phyloP scores from a whole-genome alignment of 2,329 filamentous ascomycete genomes.

The Bisporella sp. region DNA sequence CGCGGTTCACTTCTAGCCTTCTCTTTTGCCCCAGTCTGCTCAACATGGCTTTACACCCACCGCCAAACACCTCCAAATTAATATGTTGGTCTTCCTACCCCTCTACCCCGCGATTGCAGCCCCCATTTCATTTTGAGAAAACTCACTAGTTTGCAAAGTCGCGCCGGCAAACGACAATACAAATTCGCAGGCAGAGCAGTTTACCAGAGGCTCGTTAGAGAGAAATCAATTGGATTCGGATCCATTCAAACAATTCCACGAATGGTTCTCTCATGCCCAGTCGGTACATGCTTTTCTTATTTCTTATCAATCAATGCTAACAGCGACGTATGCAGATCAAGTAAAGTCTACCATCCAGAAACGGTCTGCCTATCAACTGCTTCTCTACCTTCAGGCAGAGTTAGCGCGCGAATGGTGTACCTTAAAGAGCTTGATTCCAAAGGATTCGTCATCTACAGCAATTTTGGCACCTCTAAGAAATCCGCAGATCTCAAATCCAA shows the following conservation, averaged over 20 bases:
- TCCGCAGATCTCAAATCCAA: constrained; percentile 65
- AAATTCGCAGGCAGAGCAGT: constrained; percentile 66
- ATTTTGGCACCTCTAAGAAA: constrained; percentile 74
- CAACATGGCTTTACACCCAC: constrained; percentile 24
- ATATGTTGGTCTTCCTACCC: constrained; percentile 21
- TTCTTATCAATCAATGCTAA: no score
- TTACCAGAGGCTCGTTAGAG: constrained; percentile 58
- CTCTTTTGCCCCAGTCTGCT: constrained; percentile 10
- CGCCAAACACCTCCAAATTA: constrained; percentile 20
- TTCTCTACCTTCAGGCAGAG: constrained; percentile 71
- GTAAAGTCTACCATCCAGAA: constrained; percentile 68
- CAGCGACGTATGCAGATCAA: neutral
- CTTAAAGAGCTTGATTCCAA: constrained; percentile 81
- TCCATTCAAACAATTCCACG: constrained; percentile 79
- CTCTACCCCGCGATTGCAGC: neutral
- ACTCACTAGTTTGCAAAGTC: constrained; percentile 32
- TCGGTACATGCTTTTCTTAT: neutral
- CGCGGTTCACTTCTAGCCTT: constrained; percentile 11
- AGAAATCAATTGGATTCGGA: constrained; percentile 52
- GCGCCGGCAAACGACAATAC: constrained; percentile 54
- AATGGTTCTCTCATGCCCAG: constrained; percentile 77
- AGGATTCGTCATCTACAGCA: constrained; percentile 90
- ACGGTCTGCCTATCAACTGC: constrained; percentile 85
- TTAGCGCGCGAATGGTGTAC: constrained; percentile 83
- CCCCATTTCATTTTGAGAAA: neutral